Evolutionary conservation across 495 filamentous ascomycete genomes (phyloP), one percentile per base, ranked within the genome.

Genomic region (Pseudoneurospora amorphoporcata): DNA sequence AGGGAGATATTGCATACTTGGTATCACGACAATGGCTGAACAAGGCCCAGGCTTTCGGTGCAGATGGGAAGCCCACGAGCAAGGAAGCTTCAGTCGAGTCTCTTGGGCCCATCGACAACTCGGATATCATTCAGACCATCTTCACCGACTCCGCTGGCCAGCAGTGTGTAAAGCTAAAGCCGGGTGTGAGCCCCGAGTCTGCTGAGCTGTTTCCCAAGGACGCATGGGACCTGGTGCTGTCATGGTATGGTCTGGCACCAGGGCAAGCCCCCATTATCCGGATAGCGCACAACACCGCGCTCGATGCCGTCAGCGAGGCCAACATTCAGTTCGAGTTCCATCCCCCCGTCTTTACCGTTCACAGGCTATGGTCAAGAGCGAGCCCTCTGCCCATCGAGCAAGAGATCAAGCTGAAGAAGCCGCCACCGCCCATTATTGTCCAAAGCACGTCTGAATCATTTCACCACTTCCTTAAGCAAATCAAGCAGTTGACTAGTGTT

Each of bases 61-160:
- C 87, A 4, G 86, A 90, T 23, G 79, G 82, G 39, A 76, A 81
- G 61, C 82, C 86, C 73, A 83, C 83, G 12, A 87, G 86, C 74
- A 92, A 94, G 76, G 87, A 89, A 65, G 83, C 86, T 7, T 72
- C 81, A 39, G 88, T 91, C 71, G 89, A 86, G 12, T 83, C 88
- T 10, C 86, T 96, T 43, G 94, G 94, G 4, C 92, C 92, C 0
- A 89, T 98, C 42, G 94, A 98, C 82, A 98, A 97, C 78, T 88
- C 92, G 6, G 92, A 93, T 75, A 87, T 90, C 72, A 86, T 88
- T 68, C 76, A 82, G 40, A 79, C 84, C 71, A 81, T 86, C 19
- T 83, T 88, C 73, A 80, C 79, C 35, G 84, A 86, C 72, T 76
- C 78, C n/a, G 75, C 72, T 12, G 80, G 78, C 14, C 77, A 90